These are phyloP conservation scores for Zygotorulaspora danielsina DNA, from an alignment of 805 yeast genomes.

Conservation along the genomic window DNA sequence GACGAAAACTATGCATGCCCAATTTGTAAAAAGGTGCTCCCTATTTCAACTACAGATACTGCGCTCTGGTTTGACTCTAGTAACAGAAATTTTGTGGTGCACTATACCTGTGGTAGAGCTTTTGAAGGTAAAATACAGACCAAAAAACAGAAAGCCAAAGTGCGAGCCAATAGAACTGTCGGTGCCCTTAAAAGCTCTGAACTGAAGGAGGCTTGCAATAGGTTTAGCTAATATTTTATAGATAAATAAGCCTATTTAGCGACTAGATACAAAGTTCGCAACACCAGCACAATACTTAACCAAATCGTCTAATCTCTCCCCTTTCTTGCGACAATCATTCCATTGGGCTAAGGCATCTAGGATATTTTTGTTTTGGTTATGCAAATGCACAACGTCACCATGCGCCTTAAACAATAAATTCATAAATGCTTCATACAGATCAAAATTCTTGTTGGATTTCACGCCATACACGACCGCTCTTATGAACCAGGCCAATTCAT, in stretches of 20 bases:
- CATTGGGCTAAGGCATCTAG: slow-evolving; percentile 47
- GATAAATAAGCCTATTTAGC: slow-evolving; percentile 12
- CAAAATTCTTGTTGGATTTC: slow-evolving; percentile 55
- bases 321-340: slow-evolving; percentile 42
- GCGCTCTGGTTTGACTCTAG: slow-evolving; percentile 19
- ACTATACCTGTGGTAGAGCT: slow-evolving; percentile 29
- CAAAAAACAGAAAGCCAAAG: slow-evolving; percentile 13
- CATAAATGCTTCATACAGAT: slow-evolving; percentile 77
- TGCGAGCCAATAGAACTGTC: slow-evolving; percentile 9
- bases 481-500: slow-evolving; percentile 62
- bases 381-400: slow-evolving; percentile 65
- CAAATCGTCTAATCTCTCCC: slow-evolving; percentile 56
- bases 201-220: neutral
- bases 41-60: slow-evolving; percentile 20
- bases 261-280: slow-evolving; percentile 48
- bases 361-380: slow-evolving; percentile 39
- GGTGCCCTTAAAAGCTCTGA: slow-evolving; percentile 8
- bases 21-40: slow-evolving; percentile 47
- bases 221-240: slow-evolving; percentile 1
- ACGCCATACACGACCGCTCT: slow-evolving; percentile 64
- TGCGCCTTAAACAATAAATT: slow-evolving; percentile 70
- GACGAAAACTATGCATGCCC: slow-evolving; percentile 49
- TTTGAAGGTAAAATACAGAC: slow-evolving; percentile 18
- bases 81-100: slow-evolving; percentile 21
- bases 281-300: slow-evolving; percentile 82